Conservation (phyloP, 805 yeast species). For the Priceomyces medius region DNA sequence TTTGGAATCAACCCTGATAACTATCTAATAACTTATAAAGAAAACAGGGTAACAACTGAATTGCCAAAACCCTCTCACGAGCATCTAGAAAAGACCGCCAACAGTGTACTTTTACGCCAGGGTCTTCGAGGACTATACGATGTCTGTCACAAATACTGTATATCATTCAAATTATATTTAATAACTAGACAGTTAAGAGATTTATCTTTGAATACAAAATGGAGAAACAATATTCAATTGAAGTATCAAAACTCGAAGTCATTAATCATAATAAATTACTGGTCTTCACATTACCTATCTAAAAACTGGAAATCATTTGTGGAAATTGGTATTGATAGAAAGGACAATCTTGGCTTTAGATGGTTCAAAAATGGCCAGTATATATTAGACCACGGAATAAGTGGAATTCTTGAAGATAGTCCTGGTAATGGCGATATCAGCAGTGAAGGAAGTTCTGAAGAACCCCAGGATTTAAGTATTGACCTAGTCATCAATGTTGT, state of each 20-base stretch:
- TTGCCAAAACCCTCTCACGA: conserved; percentile 32
- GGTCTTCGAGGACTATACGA: conserved; percentile 56
- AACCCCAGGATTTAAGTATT: conserved; percentile 32
- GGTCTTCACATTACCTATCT: conserved; percentile 49
- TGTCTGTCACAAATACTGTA: conserved; percentile 56
- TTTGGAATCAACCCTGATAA: conserved; percentile 48
- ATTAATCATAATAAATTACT: conserved; percentile 58
- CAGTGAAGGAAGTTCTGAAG: conserved; percentile 11
- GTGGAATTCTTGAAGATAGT: conserved; percentile 8
- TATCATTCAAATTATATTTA: conserved; percentile 61
- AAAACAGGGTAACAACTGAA: conserved; percentile 24
- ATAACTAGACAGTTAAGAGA: conserved; percentile 57
- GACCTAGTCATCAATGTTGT: conserved; percentile 35
- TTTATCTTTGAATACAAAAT: conserved; percentile 44
- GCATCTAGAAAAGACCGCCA: conserved; percentile 55
- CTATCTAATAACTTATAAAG: conserved; percentile 28
- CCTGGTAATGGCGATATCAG: conserved; percentile 21
- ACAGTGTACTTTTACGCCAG: conserved; percentile 45
- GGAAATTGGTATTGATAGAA: conserved; percentile 58
- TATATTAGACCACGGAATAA: conserved; percentile 15
- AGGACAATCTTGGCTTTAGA: conserved; percentile 49
- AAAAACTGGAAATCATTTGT: conserved; percentile 52
- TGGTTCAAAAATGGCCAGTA: conserved; percentile 64
- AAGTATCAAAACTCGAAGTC: conserved; percentile 55
- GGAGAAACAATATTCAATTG: conserved; percentile 63